phyloP scores from a whole-genome alignment of 139 green algal species.

The Edaphochlamys debaryana region DNA sequence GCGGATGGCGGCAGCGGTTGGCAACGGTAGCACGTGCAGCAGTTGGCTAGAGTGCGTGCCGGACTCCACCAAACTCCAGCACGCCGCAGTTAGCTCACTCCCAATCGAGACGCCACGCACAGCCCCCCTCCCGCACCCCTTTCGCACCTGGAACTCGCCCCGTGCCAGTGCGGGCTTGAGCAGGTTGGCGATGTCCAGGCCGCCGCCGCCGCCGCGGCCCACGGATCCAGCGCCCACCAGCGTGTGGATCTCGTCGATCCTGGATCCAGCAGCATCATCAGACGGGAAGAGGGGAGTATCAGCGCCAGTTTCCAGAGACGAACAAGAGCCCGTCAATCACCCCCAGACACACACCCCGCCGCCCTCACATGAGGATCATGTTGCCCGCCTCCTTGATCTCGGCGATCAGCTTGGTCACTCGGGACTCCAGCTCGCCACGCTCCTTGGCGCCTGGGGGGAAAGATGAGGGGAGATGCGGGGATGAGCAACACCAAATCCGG shows the following conservation, averaged over 20 bases:
- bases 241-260: constrained; percentile 89
- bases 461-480: neutral
- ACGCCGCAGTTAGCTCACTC: too few relatives aligned
- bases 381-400: constrained; percentile 81
- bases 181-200: constrained; percentile 96
- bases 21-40: too few relatives aligned
- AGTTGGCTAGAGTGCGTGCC: too few relatives aligned
- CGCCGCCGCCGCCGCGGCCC: constrained; percentile 70
- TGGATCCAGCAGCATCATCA: constrained; percentile 1
- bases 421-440: constrained; percentile 95
- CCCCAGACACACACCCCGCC: too few relatives aligned
- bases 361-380: constrained; percentile 91
- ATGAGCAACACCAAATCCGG: neutral
- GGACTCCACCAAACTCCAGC: too few relatives aligned
- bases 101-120: too few relatives aligned
- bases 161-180: constrained; percentile 84
- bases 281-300: too few relatives aligned
- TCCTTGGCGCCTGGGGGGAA: constrained; percentile 82
- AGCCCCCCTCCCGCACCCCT: too few relatives aligned
- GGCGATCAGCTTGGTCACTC: constrained; percentile 89
- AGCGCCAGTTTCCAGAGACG: too few relatives aligned
- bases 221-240: constrained; percentile 90
- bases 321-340: too few relatives aligned
- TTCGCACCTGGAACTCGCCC: constrained; percentile 53
- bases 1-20: too few relatives aligned